Evolutionary conservation across 345 rosid species (phyloP), one percentile per base, ranked within the genome.

Genomic region (Linum trigynum): DNA sequence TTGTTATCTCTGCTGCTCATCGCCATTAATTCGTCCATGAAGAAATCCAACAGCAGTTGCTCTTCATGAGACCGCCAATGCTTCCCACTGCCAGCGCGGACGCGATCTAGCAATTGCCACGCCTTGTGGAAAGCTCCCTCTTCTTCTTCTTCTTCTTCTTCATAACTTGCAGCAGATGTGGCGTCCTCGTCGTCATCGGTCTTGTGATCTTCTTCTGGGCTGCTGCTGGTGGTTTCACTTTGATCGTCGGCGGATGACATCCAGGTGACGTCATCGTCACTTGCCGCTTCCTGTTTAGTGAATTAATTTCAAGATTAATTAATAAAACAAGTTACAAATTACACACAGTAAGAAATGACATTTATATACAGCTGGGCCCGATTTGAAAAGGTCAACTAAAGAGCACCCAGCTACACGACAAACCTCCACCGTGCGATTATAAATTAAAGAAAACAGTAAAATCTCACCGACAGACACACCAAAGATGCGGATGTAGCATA

Each of bases 381-480:
- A 23, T 23, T 23, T 42, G 45, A 42, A 42, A 42, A 42, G 50
- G 50, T 43, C 50, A 43, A 43, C 50, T 11, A 43, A 11, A 42
- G 50, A 43, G 6, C 2, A 7, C 50, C 50, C 9, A 7, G 10
- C 50, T 1, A 43, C 9, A 4, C 50, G 50, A 43, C 50, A 43
- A 43, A 43, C 6, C 6, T 5, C 50, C 50, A 43, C 50, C 50
- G 50, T 43, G 6, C 50, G 9, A 43, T 43, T 43, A 43, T 43
- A 43, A 42, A 42, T 9, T 5, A 43, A 23, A 45, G 39, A 66
- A 63, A 72, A 63, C 80, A 72, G 73, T 72, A 17, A 50, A 37
- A 65, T 6, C 66, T 63, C 65, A 45, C 73, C 65, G 76, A 32
- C 67, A 2, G 76, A 76, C 81, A 77, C 38, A 48, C 14, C 2